phyloP scores from a whole-genome alignment of 192 early-diverging fungal species.

The Allomyces macrogynus region DNA sequence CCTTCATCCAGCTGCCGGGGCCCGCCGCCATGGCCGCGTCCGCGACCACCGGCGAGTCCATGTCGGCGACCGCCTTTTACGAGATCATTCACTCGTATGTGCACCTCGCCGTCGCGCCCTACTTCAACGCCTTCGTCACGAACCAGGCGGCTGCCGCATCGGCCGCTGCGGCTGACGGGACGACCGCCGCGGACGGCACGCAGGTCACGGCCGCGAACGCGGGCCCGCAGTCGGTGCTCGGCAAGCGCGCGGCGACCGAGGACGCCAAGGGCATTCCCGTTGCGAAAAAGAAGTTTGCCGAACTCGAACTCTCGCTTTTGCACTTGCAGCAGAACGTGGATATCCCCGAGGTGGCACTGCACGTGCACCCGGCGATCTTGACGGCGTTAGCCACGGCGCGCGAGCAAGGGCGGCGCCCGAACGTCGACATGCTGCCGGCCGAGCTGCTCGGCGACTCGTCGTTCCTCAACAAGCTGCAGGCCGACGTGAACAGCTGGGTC shows the following conservation, averaged over 20 bases:
- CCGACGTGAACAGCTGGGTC: slow-evolving; percentile 95
- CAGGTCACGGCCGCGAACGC: background rate
- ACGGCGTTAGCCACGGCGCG: slow-evolving; percentile 16
- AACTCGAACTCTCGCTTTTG: slow-evolving; percentile 82
- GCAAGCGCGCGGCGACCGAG: slow-evolving; percentile 1
- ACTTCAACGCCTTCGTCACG: slow-evolving; percentile 82
- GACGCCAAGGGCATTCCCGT: slow-evolving; percentile 60
- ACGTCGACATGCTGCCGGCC: slow-evolving; percentile 51
- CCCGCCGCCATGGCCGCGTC: slow-evolving; percentile 11
- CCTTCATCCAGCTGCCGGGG: slow-evolving; percentile 80
- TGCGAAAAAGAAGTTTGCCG: slow-evolving; percentile 97
- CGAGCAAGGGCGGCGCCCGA: slow-evolving; percentile 35
- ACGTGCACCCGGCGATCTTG: slow-evolving; percentile 65
- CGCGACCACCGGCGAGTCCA: background rate
- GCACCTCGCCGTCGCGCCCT: slow-evolving; percentile 81
- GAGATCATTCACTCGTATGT: slow-evolving; percentile 79
- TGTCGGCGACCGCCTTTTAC: slow-evolving; percentile 39
- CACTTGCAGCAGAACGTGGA: slow-evolving; percentile 96
- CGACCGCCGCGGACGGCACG: slow-evolving; percentile 14
- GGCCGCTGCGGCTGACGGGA: slow-evolving; percentile 9
- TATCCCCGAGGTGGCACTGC: slow-evolving; percentile 79
- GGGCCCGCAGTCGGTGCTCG: background rate
- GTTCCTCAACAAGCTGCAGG: slow-evolving; percentile 84
- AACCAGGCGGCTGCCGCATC: slow-evolving; percentile 29
- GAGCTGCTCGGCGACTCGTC: slow-evolving; percentile 54